Percentiles rank a stretch among this genome's conserved stretches.
Evolutionary conservation across 805 yeast species (phyloP).

Genomic region (Starmerella stigmatis): DNA sequence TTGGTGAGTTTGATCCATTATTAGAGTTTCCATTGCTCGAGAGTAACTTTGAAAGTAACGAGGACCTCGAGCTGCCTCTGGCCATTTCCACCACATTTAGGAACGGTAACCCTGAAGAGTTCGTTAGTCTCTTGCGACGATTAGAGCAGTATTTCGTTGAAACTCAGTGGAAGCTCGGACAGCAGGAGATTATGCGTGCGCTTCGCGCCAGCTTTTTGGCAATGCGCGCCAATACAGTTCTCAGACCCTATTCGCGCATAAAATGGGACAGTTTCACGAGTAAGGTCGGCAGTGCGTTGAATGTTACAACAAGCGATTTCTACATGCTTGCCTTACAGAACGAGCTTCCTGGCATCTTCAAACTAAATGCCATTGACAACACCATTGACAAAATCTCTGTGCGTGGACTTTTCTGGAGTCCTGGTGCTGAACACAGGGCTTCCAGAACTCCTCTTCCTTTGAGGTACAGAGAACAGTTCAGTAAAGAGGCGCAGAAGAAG

Average conservation of each 20-base stretch:
- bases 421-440: background rate
- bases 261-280: background rate
- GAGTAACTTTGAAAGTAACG: background rate
- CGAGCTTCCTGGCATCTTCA: background rate
- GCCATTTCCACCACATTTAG: background rate
- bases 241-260: conserved; percentile 1
- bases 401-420: background rate
- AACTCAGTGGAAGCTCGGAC: background rate
- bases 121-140: background rate
- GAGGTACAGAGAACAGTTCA: background rate
- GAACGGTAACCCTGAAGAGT: background rate
- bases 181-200: background rate
- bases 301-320: background rate
- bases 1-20: background rate
- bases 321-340: background rate
- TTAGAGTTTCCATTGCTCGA: background rate
- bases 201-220: background rate
- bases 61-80: background rate
- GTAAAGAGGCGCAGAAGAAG: background rate
- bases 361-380: background rate
- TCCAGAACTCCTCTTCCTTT: background rate
- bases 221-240: background rate
- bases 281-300: background rate
- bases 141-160: background rate
- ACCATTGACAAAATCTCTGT: background rate